Base-by-base conservation (phyloP, 345 rosid genomes). In the Eucalyptus globulus region DNA sequence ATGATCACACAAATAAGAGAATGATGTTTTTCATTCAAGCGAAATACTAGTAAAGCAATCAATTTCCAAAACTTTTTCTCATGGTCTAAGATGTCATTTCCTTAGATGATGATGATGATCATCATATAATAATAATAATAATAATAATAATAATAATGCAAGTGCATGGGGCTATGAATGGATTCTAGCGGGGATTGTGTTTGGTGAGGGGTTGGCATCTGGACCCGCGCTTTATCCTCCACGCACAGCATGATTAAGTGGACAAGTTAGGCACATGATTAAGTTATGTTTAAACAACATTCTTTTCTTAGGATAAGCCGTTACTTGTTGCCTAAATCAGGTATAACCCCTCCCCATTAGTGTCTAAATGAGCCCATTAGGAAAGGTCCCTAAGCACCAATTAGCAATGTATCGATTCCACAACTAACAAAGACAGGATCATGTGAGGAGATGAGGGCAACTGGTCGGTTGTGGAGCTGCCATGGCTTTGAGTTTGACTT, bases 41-140 rank as follows among this genome's bases (percentile, higher is more conserved):
- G 10, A 65, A 65, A 65, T n/a, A n/a, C 40, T 7, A n/a, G 76
- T 65, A 14, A 65, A 65, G 11, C 0, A 65, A n/a, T 0, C 40
- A n/a, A 65, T n/a, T 65, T n/a, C 1, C 37, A 7, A 4, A n/a
- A 65, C 40, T 0, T 65, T n/a, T 65, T 65, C 8, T n/a, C 21
- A n/a, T 0, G 5, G 10, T 65, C 3, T 9, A 72, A 72, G 44
- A 9, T 72, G 45, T 34, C 45, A 40, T 76, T 76, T 76, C 83
- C 9, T 69, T 69, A 34, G 5, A 8, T 1, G 3, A 34, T 0
- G 5, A 69, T 10, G 0, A 69, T 9, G 0, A 34, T 62, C 0
- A 62, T 62, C 0, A 13, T 51, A 11, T 26, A 12, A 12, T 60
- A 6, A 67, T 31, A 31, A 67, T 8, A 31, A 31, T 12, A 11